Evolutionary conservation across 495 filamentous ascomycete genomes (phyloP).

Genomic region (Podospora fimiseda): DNA sequence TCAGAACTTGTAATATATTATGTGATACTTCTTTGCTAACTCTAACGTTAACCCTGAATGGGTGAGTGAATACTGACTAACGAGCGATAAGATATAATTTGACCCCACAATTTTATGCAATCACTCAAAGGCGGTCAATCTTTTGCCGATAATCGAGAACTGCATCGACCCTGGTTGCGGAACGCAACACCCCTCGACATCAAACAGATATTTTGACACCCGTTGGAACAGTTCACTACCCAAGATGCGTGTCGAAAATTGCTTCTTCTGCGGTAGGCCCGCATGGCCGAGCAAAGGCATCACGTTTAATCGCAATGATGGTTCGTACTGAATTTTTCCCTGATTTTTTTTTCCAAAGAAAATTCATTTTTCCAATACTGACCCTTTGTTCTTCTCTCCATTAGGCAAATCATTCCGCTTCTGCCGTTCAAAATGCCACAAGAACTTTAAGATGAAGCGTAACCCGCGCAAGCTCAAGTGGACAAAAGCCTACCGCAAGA

Average conservation of each 20-base stretch:
- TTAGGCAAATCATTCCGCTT: constrained; percentile 59
- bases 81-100: too few species aligned
- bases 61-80: too few species aligned
- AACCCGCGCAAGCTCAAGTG: constrained; percentile 73
- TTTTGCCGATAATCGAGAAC: too few species aligned
- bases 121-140: too few species aligned
- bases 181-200: constrained; percentile 16
- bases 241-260: constrained; percentile 63
- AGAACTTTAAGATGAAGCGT: constrained; percentile 99
- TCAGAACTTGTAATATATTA: too few species aligned
- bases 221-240: constrained; percentile 9
- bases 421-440: constrained; percentile 89
- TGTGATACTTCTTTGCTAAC: too few species aligned
- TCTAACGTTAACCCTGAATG: too few species aligned
- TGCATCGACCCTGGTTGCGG: too few species aligned
- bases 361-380: too few species aligned
- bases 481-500: constrained; percentile 78
- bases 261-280: constrained; percentile 81
- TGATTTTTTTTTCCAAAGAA: constrained; percentile 43
- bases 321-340: constrained; percentile 43
- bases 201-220: constrained; percentile 1
- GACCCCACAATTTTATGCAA: too few species aligned
- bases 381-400: not conserved
- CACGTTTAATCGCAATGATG: constrained; percentile 64
- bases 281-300: constrained; percentile 88